A percentile compares a stretch with the other conserved stretches of the same genome.
phyloP scores from a whole-genome alignment of 257 asterid species.

The Perilla frutescens region DNA sequence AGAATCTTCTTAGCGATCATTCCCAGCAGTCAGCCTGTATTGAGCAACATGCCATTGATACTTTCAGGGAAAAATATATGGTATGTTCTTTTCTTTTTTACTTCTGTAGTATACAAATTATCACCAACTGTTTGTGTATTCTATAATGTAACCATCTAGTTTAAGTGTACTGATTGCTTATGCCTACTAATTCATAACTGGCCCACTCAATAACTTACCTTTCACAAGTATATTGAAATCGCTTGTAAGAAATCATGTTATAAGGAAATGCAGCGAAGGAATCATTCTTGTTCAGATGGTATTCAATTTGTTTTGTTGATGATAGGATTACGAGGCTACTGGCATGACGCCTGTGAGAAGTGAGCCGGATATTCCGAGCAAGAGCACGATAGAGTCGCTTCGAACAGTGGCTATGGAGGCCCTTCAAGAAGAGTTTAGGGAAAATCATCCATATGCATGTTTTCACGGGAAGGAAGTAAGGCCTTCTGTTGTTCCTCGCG shows the following conservation, averaged over 20 bases:
- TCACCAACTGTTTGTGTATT: background rate
- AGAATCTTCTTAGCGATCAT: constrained; percentile 57
- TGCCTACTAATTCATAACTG: too few relatives aligned
- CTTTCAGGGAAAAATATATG: constrained; percentile 65
- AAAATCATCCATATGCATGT: constrained; percentile 56
- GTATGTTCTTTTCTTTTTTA: constrained; percentile 41
- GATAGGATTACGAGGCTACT: constrained; percentile 77
- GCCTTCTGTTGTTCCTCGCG: constrained; percentile 62
- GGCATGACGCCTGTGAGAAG: constrained; percentile 69
- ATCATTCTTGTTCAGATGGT: background rate
- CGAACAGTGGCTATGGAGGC: constrained; percentile 75
- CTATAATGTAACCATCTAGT: background rate
- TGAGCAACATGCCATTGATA: constrained; percentile 57
- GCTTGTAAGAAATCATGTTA: too few relatives aligned
- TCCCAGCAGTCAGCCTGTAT: constrained; percentile 58
- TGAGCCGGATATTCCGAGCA: constrained; percentile 73
- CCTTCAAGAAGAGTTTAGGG: constrained; percentile 74
- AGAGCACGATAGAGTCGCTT: constrained; percentile 71
- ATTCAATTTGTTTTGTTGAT: constrained; percentile 10
- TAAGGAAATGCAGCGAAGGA: too few relatives aligned
- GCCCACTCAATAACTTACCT: too few relatives aligned
- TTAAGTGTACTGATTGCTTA: background rate
- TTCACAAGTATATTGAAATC: too few relatives aligned
- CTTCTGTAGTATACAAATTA: background rate
- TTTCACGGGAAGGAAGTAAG: constrained; percentile 54